Percentiles rank a stretch among this genome's conserved stretches.
These are phyloP conservation scores for Irpex sp. DNA, from an alignment of 1,284 basidiomycete genomes.

Conservation along the genomic window DNA sequence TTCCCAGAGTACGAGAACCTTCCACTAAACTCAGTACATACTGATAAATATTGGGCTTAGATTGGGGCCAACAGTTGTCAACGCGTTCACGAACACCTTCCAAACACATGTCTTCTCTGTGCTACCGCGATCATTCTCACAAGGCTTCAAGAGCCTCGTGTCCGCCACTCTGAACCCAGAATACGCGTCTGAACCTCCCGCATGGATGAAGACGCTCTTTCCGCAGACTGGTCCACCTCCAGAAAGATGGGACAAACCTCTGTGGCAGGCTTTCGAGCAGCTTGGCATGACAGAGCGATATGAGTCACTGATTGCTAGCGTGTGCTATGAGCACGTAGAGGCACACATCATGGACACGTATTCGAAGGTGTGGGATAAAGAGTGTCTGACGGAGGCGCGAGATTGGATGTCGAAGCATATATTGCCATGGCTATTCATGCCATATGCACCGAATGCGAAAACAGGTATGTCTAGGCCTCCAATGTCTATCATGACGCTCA, in stretches of 20 bases:
- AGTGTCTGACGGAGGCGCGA: conserved; percentile 60
- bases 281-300: conserved; percentile 83
- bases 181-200: conserved; percentile 17
- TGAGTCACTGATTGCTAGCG: conserved; percentile 77
- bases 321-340: conserved; percentile 85
- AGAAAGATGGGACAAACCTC: conserved; percentile 25
- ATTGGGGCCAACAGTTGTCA: conserved; percentile 54
- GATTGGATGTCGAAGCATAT: conserved; percentile 77
- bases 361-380: conserved; percentile 63
- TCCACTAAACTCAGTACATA: too few relatives aligned
- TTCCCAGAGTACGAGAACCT: conserved; percentile 53
- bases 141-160: conserved; percentile 62
- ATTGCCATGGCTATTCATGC: conserved; percentile 79
- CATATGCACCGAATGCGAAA: conserved; percentile 67
- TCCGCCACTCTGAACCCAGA: conserved; percentile 48
- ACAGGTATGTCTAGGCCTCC: too few relatives aligned
- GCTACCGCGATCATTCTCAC: conserved; percentile 62
- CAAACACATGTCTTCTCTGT: conserved; percentile 67
- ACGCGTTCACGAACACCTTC: conserved; percentile 62
- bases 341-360: conserved; percentile 65
- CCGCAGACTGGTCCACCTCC: conserved; percentile 12
- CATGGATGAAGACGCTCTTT: conserved; percentile 17
- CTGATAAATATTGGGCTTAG: conserved; percentile 31
- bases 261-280: conserved; percentile 65
- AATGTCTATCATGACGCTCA: conserved; percentile 7